Evolutionary conservation across 441 rosid genomes (phyloP), one percentile per base, ranked within the genome.

Genomic region (Adansonia gregorii): DNA sequence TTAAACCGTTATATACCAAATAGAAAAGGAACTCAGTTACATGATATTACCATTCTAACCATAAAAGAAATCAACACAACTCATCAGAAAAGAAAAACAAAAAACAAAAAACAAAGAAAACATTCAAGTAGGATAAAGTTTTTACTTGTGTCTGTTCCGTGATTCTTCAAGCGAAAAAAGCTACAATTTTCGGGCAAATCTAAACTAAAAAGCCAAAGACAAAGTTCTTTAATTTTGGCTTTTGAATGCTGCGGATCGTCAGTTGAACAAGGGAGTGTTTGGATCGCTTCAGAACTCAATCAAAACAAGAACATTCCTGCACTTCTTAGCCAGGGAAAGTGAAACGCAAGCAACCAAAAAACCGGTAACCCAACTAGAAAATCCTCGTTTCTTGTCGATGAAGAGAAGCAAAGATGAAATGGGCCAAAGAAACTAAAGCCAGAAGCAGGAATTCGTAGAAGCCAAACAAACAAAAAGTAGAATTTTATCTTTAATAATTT

Each of bases 201-300:
- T 35, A 35, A 35, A 11, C 55, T 56, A 63, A 22, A 76, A 78
- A 17, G 6, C 4, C 56, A 39, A 51, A 63, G 6, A 2, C 67
- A 72, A 66, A 17, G 8, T 66, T 0, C 46, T 41, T 65, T 24
- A 3, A 0, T n/a, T 11, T 14, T 49, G 6, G 17, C 24, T 4
- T 43, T 67, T 45, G 54, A 24, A 7, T 20, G 55, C 14, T 39
- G 69, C 80, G 58, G 81, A 82, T 86, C 80, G 20, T 65, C 84
- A 79, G 85, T 17, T 43, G 78, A 82, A 67, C 0, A 0, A 84
- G 52, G 17, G 68, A 75, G 84, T 20, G 72, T 76, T 82, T 14
- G 87, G 83, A 86, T 82, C 48, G 64, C 84, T 80, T 82, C 61
- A 51, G n/a, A 61, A 66, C 59, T 76, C 68, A 78, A 82, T 15